phyloP scores from a whole-genome alignment of 1,139 yeast species.

The Sugiyamaella japonica region DNA sequence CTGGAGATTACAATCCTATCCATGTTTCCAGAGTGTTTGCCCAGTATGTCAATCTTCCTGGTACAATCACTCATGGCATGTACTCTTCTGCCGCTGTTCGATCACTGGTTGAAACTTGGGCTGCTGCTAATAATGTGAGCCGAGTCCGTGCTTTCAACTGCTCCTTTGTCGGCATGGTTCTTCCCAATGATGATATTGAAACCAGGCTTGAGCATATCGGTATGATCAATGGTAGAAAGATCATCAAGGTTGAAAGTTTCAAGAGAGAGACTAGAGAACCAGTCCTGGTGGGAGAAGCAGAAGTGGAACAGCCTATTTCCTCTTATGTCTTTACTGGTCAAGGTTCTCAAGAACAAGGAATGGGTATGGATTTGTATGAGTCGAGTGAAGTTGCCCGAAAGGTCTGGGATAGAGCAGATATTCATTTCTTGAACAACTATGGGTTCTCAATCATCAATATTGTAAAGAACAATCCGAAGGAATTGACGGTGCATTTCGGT shows the following conservation, averaged over 20 bases:
- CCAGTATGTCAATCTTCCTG: constrained; percentile 88
- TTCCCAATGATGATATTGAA: constrained; percentile 88
- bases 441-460: constrained; percentile 97
- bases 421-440: constrained; percentile 86
- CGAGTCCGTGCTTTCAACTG: constrained; percentile 96
- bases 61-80: constrained; percentile 99
- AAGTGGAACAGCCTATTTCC: constrained; percentile 96
- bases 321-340: constrained; percentile 98
- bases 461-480: constrained; percentile 94
- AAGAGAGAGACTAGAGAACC: constrained; percentile 69
- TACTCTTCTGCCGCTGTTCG: constrained; percentile 95
- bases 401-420: constrained; percentile 98
- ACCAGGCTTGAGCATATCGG: constrained; percentile 94
- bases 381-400: constrained; percentile 88
- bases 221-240: constrained; percentile 98
- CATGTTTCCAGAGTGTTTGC: constrained; percentile 97
- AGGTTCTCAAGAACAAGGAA: constrained; percentile 99
- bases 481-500: constrained; percentile 93
- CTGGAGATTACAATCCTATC: constrained; percentile 98
- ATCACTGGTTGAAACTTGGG: constrained; percentile 95
- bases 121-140: constrained; percentile 93
- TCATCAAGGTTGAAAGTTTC: constrained; percentile 85
- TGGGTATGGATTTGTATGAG: constrained; percentile 99
- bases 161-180: constrained; percentile 92
- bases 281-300: constrained; percentile 93